Percentiles rank a stretch among this genome's conserved stretches.
Conservation (phyloP, 768 basidiomycete species). For the Xerocomus brunneocitrinus region DNA sequence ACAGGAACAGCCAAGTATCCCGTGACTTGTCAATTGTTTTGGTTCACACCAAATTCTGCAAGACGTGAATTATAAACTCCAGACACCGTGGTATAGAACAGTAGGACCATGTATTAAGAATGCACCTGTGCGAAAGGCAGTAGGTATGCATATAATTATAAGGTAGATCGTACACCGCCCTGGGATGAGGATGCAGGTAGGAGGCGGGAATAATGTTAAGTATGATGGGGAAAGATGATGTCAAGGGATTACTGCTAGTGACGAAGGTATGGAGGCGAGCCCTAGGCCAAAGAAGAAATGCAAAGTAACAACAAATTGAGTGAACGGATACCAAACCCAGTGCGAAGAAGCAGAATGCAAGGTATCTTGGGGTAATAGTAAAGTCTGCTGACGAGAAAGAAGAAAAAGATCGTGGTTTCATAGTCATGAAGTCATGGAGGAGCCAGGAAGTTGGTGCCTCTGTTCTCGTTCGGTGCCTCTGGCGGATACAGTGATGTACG, state of each 20-base stretch:
- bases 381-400: constrained; percentile 19
- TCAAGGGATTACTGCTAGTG: constrained; percentile 28
- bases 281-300: constrained; percentile 17
- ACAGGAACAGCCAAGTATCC: not conserved
- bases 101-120: constrained; percentile 22
- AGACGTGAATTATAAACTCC: not conserved
- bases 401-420: constrained; percentile 12
- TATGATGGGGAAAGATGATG: constrained; percentile 26
- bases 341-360: constrained; percentile 19
- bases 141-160: constrained; percentile 33
- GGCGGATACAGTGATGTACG: constrained; percentile 83
- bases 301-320: constrained; percentile 20
- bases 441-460: constrained; percentile 22
- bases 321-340: constrained; percentile 23
- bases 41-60: not conserved
- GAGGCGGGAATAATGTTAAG: constrained; percentile 22
- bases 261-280: constrained; percentile 26
- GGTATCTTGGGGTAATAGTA: constrained; percentile 26
- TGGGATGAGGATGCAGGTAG: constrained; percentile 20
- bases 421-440: constrained; percentile 29
- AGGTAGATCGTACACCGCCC: constrained; percentile 34
- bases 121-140: constrained; percentile 29
- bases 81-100: constrained; percentile 21
- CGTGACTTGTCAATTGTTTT: not conserved
- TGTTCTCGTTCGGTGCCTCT: constrained; percentile 66